phyloP scores from a whole-genome alignment of 2,329 filamentous ascomycete species.

The Moelleriella libera region DNA sequence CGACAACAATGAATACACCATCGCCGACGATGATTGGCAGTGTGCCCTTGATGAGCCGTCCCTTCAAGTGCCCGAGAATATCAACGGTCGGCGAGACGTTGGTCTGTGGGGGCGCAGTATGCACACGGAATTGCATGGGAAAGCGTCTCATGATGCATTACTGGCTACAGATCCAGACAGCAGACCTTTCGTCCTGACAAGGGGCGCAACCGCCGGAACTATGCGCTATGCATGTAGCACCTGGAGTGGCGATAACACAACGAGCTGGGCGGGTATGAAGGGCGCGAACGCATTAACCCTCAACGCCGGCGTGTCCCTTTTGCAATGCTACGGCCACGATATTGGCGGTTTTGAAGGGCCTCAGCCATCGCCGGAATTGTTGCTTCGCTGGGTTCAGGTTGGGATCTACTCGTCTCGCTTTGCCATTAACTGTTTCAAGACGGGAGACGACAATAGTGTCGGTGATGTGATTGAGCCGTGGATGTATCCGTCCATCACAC shows the following conservation, averaged over 20 bases:
- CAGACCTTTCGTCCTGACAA: conserved; percentile 54
- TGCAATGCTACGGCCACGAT: conserved; percentile 60
- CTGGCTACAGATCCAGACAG: conserved; percentile 40
- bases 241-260: conserved; percentile 65
- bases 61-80: conserved; percentile 14
- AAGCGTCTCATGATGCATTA: conserved; percentile 55
- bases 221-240: conserved; percentile 57
- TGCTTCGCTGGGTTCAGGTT: conserved; percentile 61
- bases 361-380: conserved; percentile 54
- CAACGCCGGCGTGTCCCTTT: conserved; percentile 51
- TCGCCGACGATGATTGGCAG: conserved; percentile 51
- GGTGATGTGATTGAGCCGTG: conserved; percentile 66
- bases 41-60: conserved; percentile 35
- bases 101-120: conserved; percentile 57
- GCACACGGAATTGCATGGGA: conserved; percentile 58
- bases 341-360: conserved; percentile 66
- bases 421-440: conserved; percentile 70
- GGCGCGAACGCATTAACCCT: conserved; percentile 56
- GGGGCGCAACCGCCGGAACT: conserved; percentile 56
- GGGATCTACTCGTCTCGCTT: conserved; percentile 58
- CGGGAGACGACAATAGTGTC: conserved; percentile 47
- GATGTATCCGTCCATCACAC: conserved; percentile 59
- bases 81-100: conserved; percentile 30
- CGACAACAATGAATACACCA: conserved; percentile 64
- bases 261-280: conserved; percentile 60